phyloP scores from a whole-genome alignment of 805 yeast species.

The Spathaspora sp. region DNA sequence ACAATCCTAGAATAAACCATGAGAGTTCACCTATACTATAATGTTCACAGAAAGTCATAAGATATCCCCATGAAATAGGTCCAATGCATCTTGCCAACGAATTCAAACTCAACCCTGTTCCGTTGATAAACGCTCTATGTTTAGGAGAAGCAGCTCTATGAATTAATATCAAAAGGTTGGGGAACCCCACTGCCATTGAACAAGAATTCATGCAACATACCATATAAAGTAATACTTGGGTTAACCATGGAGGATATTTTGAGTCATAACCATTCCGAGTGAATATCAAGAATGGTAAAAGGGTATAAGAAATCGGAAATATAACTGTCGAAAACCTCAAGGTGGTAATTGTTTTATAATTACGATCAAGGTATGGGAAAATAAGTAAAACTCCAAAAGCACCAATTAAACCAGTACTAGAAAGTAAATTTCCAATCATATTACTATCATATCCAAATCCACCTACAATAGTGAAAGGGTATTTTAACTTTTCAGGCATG shows the following conservation, averaged over 20 bases:
- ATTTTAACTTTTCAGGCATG: slow-evolving; percentile 21
- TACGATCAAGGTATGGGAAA: slow-evolving; percentile 48
- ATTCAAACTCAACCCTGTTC: slow-evolving; percentile 47
- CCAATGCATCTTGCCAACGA: slow-evolving; percentile 26
- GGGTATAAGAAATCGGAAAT: slow-evolving; percentile 40
- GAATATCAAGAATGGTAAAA: slow-evolving; percentile 42
- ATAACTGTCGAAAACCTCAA: slow-evolving; percentile 33
- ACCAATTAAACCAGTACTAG: slow-evolving; percentile 49
- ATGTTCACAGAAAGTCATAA: slow-evolving; percentile 24
- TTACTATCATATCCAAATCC: slow-evolving; percentile 47
- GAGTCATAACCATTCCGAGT: slow-evolving; percentile 25
- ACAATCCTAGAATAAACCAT: slow-evolving; percentile 23
- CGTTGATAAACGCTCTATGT: slow-evolving; percentile 53
- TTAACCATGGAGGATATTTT: slow-evolving; percentile 13
- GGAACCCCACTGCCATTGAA: slow-evolving; percentile 36
- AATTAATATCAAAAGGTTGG: slow-evolving; percentile 45
- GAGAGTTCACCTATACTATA: slow-evolving; percentile 19
- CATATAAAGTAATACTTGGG: slow-evolving; percentile 3
- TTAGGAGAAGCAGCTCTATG: slow-evolving; percentile 47
- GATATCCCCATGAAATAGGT: slow-evolving; percentile 25
- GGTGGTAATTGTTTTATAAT: slow-evolving; percentile 37
- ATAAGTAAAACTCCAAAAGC: slow-evolving; percentile 42
- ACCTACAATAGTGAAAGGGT: slow-evolving; percentile 47
- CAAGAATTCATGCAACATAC: slow-evolving; percentile 16
- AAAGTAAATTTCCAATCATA: slow-evolving; percentile 46